Percentiles rank a stretch among this genome's conserved stretches.
Conservation (phyloP, 257 asterid species). For the Eucommia ulmoides region DNA sequence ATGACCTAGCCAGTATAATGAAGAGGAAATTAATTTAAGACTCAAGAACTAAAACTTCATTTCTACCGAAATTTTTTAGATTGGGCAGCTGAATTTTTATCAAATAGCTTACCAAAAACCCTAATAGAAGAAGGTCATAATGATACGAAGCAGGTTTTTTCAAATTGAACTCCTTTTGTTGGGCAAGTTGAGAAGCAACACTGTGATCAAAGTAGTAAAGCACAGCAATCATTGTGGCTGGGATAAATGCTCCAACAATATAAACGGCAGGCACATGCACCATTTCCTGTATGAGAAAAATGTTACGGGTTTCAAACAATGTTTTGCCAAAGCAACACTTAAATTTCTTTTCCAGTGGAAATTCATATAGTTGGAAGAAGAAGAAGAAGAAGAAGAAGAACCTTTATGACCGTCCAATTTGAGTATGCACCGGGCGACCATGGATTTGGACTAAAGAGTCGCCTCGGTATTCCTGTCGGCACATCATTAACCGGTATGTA, state of each 20-base stretch:
- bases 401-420: constrained; percentile 97
- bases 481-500: constrained; percentile 64
- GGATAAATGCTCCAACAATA: constrained; percentile 84
- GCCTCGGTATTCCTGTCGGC: constrained; percentile 77
- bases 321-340: not conserved
- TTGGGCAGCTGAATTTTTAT: not conserved
- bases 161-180: constrained; percentile 82
- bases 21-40: not conserved
- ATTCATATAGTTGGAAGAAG: too few relatives aligned
- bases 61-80: not conserved
- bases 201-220: constrained; percentile 98
- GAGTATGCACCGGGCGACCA: constrained; percentile 96
- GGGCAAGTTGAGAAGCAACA: constrained; percentile 96
- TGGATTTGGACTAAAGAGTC: constrained; percentile 96
- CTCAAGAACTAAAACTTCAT: not conserved
- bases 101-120: constrained; percentile 55
- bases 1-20: constrained; percentile 40
- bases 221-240: constrained; percentile 98
- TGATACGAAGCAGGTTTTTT: constrained; percentile 92
- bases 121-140: constrained; percentile 91
- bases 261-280: constrained; percentile 68
- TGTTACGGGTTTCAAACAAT: not conserved
- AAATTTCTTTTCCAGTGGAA: too few relatives aligned
- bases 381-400: constrained; percentile 12
- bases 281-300: constrained; percentile 59